Conservation (phyloP, 176 grass and related monocot genomes). For the Avena sativa region DNA sequence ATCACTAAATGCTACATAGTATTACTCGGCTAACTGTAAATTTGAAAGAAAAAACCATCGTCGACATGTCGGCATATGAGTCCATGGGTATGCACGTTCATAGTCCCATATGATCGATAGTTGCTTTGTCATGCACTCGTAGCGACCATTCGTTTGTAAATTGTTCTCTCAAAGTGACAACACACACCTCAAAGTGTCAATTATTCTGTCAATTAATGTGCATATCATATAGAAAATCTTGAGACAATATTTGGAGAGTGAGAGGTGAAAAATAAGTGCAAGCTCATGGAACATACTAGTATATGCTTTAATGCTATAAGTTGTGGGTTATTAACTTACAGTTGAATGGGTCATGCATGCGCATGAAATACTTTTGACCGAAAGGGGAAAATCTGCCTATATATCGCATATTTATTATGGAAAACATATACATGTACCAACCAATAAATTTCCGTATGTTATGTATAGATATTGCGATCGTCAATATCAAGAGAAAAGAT, state of each 20-base stretch:
- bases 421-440: no score
- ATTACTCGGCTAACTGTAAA: neutral
- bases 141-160: neutral
- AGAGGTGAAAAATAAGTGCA: neutral
- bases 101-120: neutral
- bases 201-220: neutral
- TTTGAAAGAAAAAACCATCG: neutral
- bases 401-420: no score
- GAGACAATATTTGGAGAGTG: neutral
- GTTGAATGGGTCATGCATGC: neutral
- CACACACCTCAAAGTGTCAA: neutral
- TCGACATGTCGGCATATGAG: neutral
- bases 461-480: no score
- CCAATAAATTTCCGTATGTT: neutral
- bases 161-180: neutral
- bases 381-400: no score
- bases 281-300: neutral
- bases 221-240: neutral
- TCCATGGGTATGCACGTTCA: neutral
- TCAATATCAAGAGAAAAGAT: conserved; percentile 5
- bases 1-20: neutral
- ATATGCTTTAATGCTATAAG: neutral
- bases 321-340: neutral
- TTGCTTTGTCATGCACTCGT: neutral
- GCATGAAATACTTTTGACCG: no score